Evolutionary conservation across 2,329 filamentous ascomycete species (phyloP), one percentile per base, ranked within the genome.

Genomic region (Beauveria sp.): DNA sequence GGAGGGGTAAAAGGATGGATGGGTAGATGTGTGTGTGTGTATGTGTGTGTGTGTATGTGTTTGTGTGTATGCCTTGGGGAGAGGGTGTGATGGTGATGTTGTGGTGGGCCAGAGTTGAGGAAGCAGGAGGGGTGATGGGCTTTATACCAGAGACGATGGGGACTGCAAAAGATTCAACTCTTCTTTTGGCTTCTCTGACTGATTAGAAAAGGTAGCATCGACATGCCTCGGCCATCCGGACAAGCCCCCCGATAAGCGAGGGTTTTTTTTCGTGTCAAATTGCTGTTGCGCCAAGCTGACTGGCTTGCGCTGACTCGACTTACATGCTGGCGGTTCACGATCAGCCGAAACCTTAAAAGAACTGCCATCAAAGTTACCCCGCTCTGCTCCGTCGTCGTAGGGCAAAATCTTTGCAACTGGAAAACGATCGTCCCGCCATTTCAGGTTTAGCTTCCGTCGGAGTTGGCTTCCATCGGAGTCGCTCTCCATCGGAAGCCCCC

Each of bases 381-480:
- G 34, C 34, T 16, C 34, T 37, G 34, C 34, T 37, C 14, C 14
- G 12, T 37, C 5, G 34, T 37, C 34, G 34, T 37, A 37, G 34
- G 34, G 5, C 5, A 37, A 37, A 16, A 37, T 14, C 2, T 37
- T 20, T 4, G 16, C 41, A 43, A 5, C 41, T n/a, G 41, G n/a
- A 10, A 24, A 14, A 34, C 14, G 52, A 54, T 54, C 52, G 52
- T 41, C n/a, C 8, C 16, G 34, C 52, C 52, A 22, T 41, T 54
- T 50, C 9, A 7, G 30, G 55, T 41, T 57, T 57, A 57, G 55
- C 57, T 54, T 60, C 57, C 57, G 57, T 54, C 57, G 57, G 57
- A 60, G 41, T 47, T 37, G 47, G 47, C 24, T 52, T 47, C 48
- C 50, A 34, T 60, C 47, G 48, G 57, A 44, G 57, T 24, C 44